Evolutionary conservation across 2,329 filamentous ascomycete species (phyloP).

Genomic region (Hymenoscyphus albidus): DNA sequence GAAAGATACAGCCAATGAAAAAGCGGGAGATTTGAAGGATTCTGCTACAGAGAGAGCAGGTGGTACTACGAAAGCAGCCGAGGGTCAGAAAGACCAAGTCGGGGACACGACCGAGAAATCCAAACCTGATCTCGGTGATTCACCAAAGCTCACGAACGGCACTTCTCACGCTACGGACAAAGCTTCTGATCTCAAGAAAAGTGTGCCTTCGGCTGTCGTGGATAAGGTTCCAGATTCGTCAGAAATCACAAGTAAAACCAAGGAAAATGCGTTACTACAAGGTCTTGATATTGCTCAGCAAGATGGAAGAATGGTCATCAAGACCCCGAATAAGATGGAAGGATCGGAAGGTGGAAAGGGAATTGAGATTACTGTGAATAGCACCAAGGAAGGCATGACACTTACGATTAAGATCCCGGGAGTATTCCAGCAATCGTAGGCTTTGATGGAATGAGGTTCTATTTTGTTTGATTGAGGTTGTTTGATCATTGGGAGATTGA

Average conservation of each 20-base stretch:
- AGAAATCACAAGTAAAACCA: constrained; percentile 1
- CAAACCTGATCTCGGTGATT: neutral
- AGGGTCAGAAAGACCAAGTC: neutral
- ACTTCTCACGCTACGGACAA: neutral
- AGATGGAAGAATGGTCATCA: constrained; percentile 10
- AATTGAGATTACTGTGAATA: constrained; percentile 29
- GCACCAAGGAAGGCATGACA: constrained; percentile 28
- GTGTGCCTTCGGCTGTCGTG: neutral
- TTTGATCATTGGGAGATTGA: neutral
- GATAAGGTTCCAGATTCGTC: neutral
- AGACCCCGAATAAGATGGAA: constrained; percentile 1
- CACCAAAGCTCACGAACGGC: neutral
- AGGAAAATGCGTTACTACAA: constrained; percentile 6
- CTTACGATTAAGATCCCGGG: constrained; percentile 29
- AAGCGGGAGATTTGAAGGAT: neutral
- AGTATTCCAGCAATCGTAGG: constrained; percentile 15
- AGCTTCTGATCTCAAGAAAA: neutral
- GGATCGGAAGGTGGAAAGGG: constrained; percentile 12
- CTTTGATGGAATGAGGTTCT: neutral
- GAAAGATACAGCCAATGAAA: neutral
- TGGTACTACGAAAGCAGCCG: neutral
- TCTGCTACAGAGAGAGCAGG: neutral
- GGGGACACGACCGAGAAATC: neutral
- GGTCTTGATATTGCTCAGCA: constrained; percentile 8
- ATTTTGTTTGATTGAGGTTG: neutral